These are phyloP conservation scores for Lactarius evosmus DNA, from an alignment of 768 basidiomycete species.

Conservation along the genomic window DNA sequence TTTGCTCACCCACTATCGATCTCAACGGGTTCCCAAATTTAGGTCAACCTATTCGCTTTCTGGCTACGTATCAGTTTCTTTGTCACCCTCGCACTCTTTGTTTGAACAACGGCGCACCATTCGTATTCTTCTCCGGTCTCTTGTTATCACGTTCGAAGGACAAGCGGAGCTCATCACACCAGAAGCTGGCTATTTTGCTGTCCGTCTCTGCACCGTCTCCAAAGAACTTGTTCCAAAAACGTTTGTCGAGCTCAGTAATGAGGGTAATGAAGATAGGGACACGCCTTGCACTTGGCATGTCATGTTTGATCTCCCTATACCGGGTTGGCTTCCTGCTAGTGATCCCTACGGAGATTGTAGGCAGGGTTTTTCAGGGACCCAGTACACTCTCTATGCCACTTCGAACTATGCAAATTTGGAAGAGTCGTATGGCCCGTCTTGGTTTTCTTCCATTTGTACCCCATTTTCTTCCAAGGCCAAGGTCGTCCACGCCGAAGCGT, in stretches of 20 bases:
- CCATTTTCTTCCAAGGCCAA: constrained; percentile 49
- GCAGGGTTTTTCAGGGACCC: constrained; percentile 49
- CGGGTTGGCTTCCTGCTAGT: constrained; percentile 83
- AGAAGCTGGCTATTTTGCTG: constrained; percentile 59
- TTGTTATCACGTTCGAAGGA: constrained; percentile 79
- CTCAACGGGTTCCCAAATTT: neutral
- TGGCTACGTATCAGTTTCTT: constrained; percentile 67
- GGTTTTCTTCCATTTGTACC: constrained; percentile 52
- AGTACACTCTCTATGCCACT: constrained; percentile 64
- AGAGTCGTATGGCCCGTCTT: constrained; percentile 40
- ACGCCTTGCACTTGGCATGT: constrained; percentile 69
- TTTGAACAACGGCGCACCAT: constrained; percentile 52
- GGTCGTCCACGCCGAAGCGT: constrained; percentile 40
- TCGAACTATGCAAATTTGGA: constrained; percentile 54
- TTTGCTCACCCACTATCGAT: constrained; percentile 6
- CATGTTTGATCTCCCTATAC: constrained; percentile 77
- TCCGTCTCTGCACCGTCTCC: constrained; percentile 65
- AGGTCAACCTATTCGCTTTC: constrained; percentile 88
- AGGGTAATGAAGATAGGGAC: constrained; percentile 55
- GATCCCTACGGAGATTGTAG: constrained; percentile 41
- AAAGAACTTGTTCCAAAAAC: constrained; percentile 56
- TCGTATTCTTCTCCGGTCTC: constrained; percentile 60
- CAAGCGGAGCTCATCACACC: constrained; percentile 72
- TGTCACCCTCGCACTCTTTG: constrained; percentile 55
- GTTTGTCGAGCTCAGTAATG: constrained; percentile 60